These are phyloP conservation scores for Stemphylium lycopersici DNA, from an alignment of 2,329 filamentous ascomycete genomes.

Conservation along the genomic window DNA sequence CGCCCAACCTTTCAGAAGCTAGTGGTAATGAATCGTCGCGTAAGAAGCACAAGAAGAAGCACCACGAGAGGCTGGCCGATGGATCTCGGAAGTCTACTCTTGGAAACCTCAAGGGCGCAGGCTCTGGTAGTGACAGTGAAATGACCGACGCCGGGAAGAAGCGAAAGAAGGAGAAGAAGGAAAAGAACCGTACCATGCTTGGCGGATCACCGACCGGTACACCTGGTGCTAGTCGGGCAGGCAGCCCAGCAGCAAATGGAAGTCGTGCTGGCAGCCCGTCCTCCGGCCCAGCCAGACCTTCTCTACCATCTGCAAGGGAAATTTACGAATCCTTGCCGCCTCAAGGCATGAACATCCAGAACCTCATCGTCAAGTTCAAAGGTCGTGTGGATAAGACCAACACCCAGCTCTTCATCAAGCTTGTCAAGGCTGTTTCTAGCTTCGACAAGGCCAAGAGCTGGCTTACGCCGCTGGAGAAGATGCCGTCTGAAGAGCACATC, in stretches of 20 bases:
- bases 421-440: slow-evolving; percentile 50
- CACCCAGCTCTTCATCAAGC: slow-evolving; percentile 50
- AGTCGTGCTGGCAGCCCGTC: slow-evolving; percentile 41
- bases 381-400: slow-evolving; percentile 46
- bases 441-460: slow-evolving; percentile 39
- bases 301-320: slow-evolving; percentile 53
- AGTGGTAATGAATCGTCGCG: slow-evolving; percentile 88
- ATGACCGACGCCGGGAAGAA: slow-evolving; percentile 70
- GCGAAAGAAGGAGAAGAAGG: slow-evolving; percentile 63
- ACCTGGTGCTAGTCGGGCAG: slow-evolving; percentile 64
- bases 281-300: slow-evolving; percentile 19
- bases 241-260: slow-evolving; percentile 49
- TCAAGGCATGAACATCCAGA: slow-evolving; percentile 52
- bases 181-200: slow-evolving; percentile 62
- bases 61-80: slow-evolving; percentile 31
- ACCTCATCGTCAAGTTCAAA: slow-evolving; percentile 52
- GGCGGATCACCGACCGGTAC: slow-evolving; percentile 64
- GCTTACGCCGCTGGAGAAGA: slow-evolving; percentile 38
- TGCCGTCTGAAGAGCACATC: slow-evolving; percentile 41
- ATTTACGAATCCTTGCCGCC: slow-evolving; percentile 53
- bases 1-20: slow-evolving; percentile 85
- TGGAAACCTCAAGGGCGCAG: slow-evolving; percentile 52
- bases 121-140: slow-evolving; percentile 74
- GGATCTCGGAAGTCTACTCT: slow-evolving; percentile 34
- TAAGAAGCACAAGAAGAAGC: slow-evolving; percentile 59